Conservation (phyloP, 1,284 basidiomycete genomes). For the Sporisorium reilianum region DNA sequence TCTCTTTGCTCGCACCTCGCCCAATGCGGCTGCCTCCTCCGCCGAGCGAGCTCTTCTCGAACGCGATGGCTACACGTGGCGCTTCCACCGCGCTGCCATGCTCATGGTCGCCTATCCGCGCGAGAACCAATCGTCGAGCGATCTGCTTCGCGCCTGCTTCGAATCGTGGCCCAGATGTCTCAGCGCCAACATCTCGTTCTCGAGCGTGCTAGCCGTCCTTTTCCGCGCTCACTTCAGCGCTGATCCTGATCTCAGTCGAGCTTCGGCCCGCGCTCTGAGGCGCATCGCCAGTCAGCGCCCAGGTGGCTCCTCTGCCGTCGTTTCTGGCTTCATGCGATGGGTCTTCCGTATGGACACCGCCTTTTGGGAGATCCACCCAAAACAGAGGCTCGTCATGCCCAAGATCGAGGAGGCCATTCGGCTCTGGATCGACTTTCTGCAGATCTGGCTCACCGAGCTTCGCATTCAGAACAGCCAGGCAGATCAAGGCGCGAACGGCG, state of each 20-base stretch:
- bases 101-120: constrained; percentile 77
- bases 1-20: constrained; percentile 35
- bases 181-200: constrained; percentile 71
- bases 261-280: constrained; percentile 78
- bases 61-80: constrained; percentile 71
- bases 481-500: constrained; percentile 33
- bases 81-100: constrained; percentile 74
- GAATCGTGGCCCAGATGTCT: constrained; percentile 87
- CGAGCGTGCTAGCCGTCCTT: constrained; percentile 82
- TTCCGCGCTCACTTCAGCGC: constrained; percentile 85
- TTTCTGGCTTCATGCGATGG: constrained; percentile 80
- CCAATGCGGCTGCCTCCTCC: constrained; percentile 28
- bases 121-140: constrained; percentile 77
- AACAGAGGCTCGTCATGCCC: constrained; percentile 76
- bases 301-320: constrained; percentile 73
- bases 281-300: constrained; percentile 78
- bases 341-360: constrained; percentile 81
- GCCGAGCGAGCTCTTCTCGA: constrained; percentile 58
- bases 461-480: constrained; percentile 60
- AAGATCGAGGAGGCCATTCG: constrained; percentile 75
- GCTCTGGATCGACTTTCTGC: constrained; percentile 82
- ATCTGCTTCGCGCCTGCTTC: constrained; percentile 82
- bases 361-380: constrained; percentile 77
- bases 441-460: constrained; percentile 75
- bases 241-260: constrained; percentile 77